A percentile compares a stretch with the other conserved stretches of the same genome.
phyloP scores from a whole-genome alignment of 2,329 filamentous ascomycete genomes.

The Drechslerella stenobrocha region DNA sequence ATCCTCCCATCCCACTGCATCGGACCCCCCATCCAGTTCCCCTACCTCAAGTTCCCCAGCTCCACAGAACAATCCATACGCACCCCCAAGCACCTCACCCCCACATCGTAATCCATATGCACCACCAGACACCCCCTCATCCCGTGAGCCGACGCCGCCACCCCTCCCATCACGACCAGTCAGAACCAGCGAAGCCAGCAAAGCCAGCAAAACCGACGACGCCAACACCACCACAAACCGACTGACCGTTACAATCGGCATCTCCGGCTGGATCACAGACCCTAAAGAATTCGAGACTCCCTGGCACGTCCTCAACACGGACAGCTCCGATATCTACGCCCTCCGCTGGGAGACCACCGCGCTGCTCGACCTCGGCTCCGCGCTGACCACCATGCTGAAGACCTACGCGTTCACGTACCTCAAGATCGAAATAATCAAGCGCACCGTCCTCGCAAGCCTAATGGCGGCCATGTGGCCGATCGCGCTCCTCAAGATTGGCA shows the following conservation, averaged over 20 bases:
- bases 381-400: conserved; percentile 75
- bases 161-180: conserved; percentile 40
- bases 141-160: conserved; percentile 15
- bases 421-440: conserved; percentile 73
- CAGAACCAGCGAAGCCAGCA: not conserved
- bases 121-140: conserved; percentile 1
- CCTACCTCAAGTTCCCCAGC: conserved; percentile 54
- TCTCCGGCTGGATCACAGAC: conserved; percentile 78
- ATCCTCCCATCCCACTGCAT: not conserved
- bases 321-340: conserved; percentile 75
- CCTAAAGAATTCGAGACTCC: conserved; percentile 72
- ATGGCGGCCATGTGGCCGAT: conserved; percentile 72
- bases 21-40: conserved; percentile 45
- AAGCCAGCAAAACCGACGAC: conserved; percentile 3
- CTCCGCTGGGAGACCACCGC: conserved; percentile 70
- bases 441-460: conserved; percentile 69
- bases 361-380: conserved; percentile 74
- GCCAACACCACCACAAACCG: conserved; percentile 62
- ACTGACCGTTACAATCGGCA: conserved; percentile 77
- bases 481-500: conserved; percentile 67
- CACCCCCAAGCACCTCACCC: conserved; percentile 51
- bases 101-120: not conserved
- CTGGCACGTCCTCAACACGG: conserved; percentile 72
- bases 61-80: conserved; percentile 60
- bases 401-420: conserved; percentile 79